Base-by-base conservation (phyloP, 148 eudicot species). In the Rhododendron mucronatum region DNA sequence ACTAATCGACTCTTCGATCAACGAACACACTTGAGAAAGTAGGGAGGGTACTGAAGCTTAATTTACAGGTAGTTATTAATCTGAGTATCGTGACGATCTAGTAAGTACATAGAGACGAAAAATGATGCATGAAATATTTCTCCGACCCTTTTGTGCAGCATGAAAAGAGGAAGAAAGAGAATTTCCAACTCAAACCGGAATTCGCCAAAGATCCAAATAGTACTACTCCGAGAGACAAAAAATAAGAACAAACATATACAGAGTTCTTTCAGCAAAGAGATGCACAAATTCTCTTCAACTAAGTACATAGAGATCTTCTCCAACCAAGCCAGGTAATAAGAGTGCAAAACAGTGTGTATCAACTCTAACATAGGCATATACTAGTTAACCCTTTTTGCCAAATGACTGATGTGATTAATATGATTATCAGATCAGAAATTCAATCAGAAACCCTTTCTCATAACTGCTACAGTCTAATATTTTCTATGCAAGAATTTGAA, bases 401-500 rank as follows among this genome's bases (percentile, higher is more conserved):
- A 47, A 51, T 28, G 23, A 48, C 23, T 7, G 33, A 55, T 16
- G 23, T 41, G 45, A 41, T 39, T 39, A 39, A 45, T 47, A 8
- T 18, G 5, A 41, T 45, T 15, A 35, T 76, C 28, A 41, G 45
- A 39, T 35, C 48, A 76, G 23, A 76, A 82, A 57, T 59, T 57
- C 37, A 39, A 83, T 63, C 76, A 63, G 33, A 83, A 26, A 14
- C 55, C 55, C 28, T 26, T 65, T 65, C 11, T 44, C 73, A 67
- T 67, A n/a, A 15, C 75, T 61, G 61, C 78, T 69, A 69, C 80
- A 48, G 13, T 74, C 67, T n/a, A 84, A 69, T 10, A 74, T 84
- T 73, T 47, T 45, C 14, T 69, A 69, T 23, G 8, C 7, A 59
- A 2, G 41, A 13, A 5, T 12, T 16, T 10, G 26, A 51, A 53